Evolutionary conservation across 1,284 basidiomycete genomes (phyloP), one percentile per base, ranked within the genome.

Genomic region (Pseudozyma pruni): DNA sequence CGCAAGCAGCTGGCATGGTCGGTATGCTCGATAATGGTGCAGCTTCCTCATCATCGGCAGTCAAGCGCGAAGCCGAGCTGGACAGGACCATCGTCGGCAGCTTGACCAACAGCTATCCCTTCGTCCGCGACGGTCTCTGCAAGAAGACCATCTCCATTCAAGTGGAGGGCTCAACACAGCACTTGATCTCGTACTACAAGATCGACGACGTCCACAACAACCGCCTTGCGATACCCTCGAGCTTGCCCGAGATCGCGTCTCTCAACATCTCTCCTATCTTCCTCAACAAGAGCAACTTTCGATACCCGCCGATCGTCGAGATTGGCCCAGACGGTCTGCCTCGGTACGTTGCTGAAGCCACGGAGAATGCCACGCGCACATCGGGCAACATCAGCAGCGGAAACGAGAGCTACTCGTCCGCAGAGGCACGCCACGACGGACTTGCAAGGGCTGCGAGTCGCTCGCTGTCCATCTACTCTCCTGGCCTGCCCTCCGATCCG

Each of bases 171-270:
- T 91, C 91, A 43, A 88, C 93, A 0, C 94, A 97, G 80, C 94
- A 98, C 81, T 87, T 98, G 62, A 92, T 98, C 48, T 96, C 93
- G 1, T 97, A 98, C 85, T 98, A 98, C 86, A 90, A 90, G 70
- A 87, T 95, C 56, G 90, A 93, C 72, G 94, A 98, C 80, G 93
- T 96, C 19, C 88, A 92, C 47, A 88, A 89, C 54, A 93, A 92
- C 19, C 89, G 92, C 29, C 87, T 98, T 8, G 88, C 93, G 29
- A 87, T 91, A 0, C 94, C 94, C 0, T 94, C 93, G 0, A 91
- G 91, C 2, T 86, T 95, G 0, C 91, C 93, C 0, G 94, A 97
- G 83, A 87, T 98, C 27, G 89, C 90, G 0, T 87, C 90, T 0
- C 86, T 98, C 31, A 89, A 91, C 61, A 95, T 97, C 81, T 90